These are phyloP conservation scores for Hippophae tibetana DNA, from an alignment of 306 rosid species.

Conservation along the genomic window DNA sequence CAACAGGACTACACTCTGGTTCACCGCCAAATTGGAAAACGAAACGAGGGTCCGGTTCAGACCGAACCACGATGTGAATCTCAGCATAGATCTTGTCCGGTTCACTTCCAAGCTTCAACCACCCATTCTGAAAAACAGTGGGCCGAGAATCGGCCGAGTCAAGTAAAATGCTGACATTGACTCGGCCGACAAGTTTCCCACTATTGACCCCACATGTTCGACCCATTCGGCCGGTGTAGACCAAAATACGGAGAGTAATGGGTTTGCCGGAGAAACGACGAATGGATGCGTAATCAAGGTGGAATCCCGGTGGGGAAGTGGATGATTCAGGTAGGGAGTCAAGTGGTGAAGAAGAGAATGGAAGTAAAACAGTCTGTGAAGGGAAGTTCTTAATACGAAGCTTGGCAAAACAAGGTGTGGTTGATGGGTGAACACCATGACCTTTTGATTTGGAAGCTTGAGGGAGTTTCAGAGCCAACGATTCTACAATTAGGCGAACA, in stretches of 20 bases:
- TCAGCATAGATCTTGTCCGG: slow-evolving; percentile 30
- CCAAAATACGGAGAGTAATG: slow-evolving; percentile 40
- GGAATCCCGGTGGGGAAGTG: slow-evolving; percentile 49
- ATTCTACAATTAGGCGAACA: slow-evolving; percentile 54
- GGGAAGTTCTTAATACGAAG: slow-evolving; percentile 45
- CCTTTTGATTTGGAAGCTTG: slow-evolving; percentile 35
- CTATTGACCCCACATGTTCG: slow-evolving; percentile 43
- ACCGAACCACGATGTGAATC: slow-evolving; percentile 53
- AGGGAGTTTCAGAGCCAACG: slow-evolving; percentile 65
- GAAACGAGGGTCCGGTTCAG: slow-evolving; percentile 83
- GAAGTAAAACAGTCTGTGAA: slow-evolving; percentile 54
- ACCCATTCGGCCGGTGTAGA: slow-evolving; percentile 63
- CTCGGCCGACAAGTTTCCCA: slow-evolving; percentile 66
- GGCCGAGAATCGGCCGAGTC: slow-evolving; percentile 20
- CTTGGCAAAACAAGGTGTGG: slow-evolving; percentile 79
- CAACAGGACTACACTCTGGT: slow-evolving; percentile 93
- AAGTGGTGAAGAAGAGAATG: slow-evolving; percentile 31
- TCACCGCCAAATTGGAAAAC: slow-evolving; percentile 87
- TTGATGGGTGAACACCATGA: slow-evolving; percentile 65
- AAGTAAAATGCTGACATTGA: slow-evolving; percentile 29
- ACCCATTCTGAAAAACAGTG: slow-evolving; percentile 48
- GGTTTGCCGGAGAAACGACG: slow-evolving; percentile 43
- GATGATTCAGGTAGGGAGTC: slow-evolving; percentile 36
- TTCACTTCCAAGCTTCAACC: slow-evolving; percentile 50
- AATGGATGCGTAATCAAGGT: slow-evolving; percentile 42